Conservation (phyloP, 83 land plant genomes). For the Diphasiastrum complanatum region DNA sequence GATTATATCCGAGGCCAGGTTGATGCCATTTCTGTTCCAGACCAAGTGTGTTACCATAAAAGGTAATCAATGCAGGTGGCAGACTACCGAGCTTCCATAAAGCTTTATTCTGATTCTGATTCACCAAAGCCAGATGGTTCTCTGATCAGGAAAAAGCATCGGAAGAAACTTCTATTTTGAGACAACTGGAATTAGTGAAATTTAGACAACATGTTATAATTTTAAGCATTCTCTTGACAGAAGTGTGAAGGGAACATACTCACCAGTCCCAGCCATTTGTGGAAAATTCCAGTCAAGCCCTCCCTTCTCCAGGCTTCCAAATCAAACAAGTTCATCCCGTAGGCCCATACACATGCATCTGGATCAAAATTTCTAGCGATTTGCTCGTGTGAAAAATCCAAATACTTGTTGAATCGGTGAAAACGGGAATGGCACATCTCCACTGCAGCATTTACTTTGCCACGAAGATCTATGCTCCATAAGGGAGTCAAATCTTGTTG, state of each 20-base stretch:
- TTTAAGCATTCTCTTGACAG: no score
- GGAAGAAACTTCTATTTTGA: neutral
- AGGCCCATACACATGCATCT: conserved; percentile 15
- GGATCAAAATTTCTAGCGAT: conserved; percentile 16
- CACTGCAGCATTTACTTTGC: conserved; percentile 13
- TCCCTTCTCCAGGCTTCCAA: conserved; percentile 4
- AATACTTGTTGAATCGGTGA: no score
- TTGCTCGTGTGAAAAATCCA: conserved; percentile 6
- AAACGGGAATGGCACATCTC: conserved; percentile 6
- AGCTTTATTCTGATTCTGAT: neutral
- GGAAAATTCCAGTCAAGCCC: conserved; percentile 10
- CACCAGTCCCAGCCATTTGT: conserved; percentile 13
- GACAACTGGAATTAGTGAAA: neutral
- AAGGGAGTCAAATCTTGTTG: no score
- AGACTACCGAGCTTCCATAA: neutral
- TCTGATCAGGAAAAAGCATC: neutral
- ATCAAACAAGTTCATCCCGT: conserved; percentile 13
- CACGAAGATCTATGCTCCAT: conserved; percentile 3
- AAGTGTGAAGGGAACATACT: neutral
- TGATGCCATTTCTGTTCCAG: neutral
- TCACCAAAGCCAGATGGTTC: no score
- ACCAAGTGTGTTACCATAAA: neutral
- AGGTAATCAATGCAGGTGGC: neutral
- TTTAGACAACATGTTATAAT: no score
- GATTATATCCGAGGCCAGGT: neutral